Evolutionary conservation across 1,284 basidiomycete genomes (phyloP).

Genomic region (Ceratobasidium sp.): DNA sequence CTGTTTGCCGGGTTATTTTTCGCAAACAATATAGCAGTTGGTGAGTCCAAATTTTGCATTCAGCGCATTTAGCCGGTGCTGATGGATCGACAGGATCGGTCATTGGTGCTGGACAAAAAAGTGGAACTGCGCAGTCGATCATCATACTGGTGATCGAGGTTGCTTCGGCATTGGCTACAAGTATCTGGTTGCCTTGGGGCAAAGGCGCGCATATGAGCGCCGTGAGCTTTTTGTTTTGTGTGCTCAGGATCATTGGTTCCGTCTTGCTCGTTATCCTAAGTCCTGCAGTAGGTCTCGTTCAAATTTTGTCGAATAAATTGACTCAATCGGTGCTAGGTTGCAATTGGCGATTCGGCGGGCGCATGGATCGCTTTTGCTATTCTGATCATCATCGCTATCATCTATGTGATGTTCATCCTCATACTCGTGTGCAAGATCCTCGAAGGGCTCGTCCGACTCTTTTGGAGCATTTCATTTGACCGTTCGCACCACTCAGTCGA

Average conservation of each 20-base stretch:
- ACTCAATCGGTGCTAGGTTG: conserved; percentile 62
- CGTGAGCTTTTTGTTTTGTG: conserved; percentile 89
- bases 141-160: conserved; percentile 88
- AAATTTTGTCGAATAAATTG: neutral
- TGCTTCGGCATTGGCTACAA: conserved; percentile 80
- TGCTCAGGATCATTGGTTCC: conserved; percentile 86
- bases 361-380: conserved; percentile 96
- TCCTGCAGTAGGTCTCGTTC: conserved; percentile 71
- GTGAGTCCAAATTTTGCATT: conserved; percentile 40
- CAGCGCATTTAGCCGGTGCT: neutral
- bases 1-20: conserved; percentile 86
- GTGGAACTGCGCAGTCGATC: conserved; percentile 90
- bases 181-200: conserved; percentile 95
- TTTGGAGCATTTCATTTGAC: conserved; percentile 84
- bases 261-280: conserved; percentile 89
- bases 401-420: conserved; percentile 79
- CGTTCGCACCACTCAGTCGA: conserved; percentile 80
- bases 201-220: conserved; percentile 95
- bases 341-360: conserved; percentile 74
- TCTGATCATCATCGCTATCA: conserved; percentile 83
- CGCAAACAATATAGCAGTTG: conserved; percentile 80
- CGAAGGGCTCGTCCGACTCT: conserved; percentile 82
- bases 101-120: conserved; percentile 87
- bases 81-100: conserved; percentile 58
- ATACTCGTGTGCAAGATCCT: conserved; percentile 86